Evolutionary conservation across 495 filamentous ascomycete species (phyloP).

Genomic region (Aspergillus incahuasiensis): DNA sequence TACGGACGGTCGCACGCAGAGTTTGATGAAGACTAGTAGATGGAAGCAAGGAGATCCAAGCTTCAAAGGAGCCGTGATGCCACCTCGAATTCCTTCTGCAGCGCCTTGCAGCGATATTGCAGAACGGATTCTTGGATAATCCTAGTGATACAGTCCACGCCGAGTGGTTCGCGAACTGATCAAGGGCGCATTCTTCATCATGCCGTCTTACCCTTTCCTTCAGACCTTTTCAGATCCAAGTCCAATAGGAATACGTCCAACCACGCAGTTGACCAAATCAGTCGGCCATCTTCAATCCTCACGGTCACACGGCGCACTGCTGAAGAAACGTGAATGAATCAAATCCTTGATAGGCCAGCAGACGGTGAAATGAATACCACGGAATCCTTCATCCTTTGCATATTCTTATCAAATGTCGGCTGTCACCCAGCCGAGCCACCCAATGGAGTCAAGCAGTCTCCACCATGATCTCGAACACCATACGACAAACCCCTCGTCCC

Average conservation of each 20-base stretch:
- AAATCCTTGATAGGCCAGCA: background rate
- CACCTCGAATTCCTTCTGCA: background rate
- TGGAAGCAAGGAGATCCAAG: background rate
- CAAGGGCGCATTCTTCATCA: background rate
- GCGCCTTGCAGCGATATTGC: background rate
- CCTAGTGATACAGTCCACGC: background rate
- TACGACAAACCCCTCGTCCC: background rate
- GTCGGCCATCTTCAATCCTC: background rate
- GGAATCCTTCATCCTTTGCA: background rate
- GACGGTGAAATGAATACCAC: background rate
- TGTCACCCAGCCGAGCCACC: background rate
- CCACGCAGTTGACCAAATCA: background rate
- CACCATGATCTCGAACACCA: background rate
- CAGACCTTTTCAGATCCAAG: background rate
- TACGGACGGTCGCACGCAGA: constrained; percentile 27
- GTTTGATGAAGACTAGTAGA: constrained; percentile 32
- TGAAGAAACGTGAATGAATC: background rate
- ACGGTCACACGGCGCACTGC: background rate
- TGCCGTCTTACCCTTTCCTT: background rate
- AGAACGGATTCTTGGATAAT: background rate
- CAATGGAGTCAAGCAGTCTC: no score
- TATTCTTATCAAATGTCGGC: background rate
- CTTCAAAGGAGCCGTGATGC: background rate
- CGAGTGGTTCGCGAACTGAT: background rate
- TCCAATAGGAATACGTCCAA: background rate